A percentile compares a stretch with the other conserved stretches of the same genome.
Evolutionary conservation across 2,329 filamentous ascomycete species (phyloP).

Genomic region (Harringtonia aguacate): DNA sequence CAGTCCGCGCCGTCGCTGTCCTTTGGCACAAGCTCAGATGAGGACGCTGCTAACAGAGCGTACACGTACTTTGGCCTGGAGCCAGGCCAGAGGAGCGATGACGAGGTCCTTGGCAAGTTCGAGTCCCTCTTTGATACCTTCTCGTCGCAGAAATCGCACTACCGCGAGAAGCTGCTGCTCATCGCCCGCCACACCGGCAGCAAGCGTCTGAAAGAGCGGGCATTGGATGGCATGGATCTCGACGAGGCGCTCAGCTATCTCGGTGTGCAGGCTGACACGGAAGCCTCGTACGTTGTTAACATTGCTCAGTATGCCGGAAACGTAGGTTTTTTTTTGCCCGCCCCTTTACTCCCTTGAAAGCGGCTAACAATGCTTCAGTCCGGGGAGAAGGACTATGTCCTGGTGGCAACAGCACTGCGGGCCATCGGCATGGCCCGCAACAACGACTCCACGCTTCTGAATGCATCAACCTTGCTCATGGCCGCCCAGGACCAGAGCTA

Average conservation of each 20-base stretch:
- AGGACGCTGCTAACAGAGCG: constrained; percentile 9
- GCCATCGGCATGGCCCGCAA: constrained; percentile 6
- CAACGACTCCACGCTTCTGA: constrained; percentile 3
- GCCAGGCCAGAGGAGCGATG: constrained; percentile 6
- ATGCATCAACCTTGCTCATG: constrained; percentile 1
- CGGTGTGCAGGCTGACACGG: constrained; percentile 21
- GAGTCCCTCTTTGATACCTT: constrained; percentile 13
- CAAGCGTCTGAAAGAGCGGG: constrained; percentile 8
- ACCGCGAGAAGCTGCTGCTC: constrained; percentile 17
- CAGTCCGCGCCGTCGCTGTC: neutral
- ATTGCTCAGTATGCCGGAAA: constrained; percentile 11
- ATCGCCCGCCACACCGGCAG: constrained; percentile 17
- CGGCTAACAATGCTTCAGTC: neutral
- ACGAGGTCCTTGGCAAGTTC: constrained; percentile 15
- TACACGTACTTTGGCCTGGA: constrained; percentile 16
- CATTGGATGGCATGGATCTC: constrained; percentile 14
- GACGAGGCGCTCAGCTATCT: constrained; percentile 30
- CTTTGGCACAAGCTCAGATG: neutral
- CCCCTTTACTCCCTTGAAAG: neutral
- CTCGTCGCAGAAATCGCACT: constrained; percentile 15
- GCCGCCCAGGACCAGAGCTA: constrained; percentile 7
- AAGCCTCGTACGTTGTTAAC: constrained; percentile 18
- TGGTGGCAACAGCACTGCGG: constrained; percentile 9
- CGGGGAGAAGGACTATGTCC: constrained; percentile 9
- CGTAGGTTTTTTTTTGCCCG: constrained; percentile 2